Conservation (phyloP, 2,329 filamentous ascomycete species). For the Amauroascus niger region DNA sequence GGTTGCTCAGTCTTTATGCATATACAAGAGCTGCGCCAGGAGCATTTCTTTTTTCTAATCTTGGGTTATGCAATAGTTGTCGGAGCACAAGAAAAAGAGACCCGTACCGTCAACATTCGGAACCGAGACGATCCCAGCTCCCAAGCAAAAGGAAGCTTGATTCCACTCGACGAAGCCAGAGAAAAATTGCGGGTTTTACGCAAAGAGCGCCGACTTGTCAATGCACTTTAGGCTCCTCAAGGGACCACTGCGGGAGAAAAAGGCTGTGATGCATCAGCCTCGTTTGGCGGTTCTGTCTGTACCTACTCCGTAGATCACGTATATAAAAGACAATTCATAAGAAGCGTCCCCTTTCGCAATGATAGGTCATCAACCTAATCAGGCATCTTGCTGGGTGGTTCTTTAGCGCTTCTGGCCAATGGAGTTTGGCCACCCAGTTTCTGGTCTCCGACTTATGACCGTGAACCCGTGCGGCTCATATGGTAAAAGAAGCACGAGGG, state of each 20-base stretch:
- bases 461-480: too few species aligned
- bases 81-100: conserved; percentile 52
- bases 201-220: conserved; percentile 39
- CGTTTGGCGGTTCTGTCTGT: neutral
- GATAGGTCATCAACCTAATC: too few species aligned
- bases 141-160: conserved; percentile 52
- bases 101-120: conserved; percentile 52
- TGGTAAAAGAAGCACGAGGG: too few species aligned
- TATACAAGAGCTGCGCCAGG: conserved; percentile 14
- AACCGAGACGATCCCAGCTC: conserved; percentile 54
- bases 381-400: too few species aligned
- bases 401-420: too few species aligned
- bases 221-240: conserved; percentile 26
- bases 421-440: too few species aligned
- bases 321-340: neutral
- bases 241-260: neutral
- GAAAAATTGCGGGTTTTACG: conserved; percentile 42
- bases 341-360: neutral
- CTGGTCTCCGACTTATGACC: too few species aligned
- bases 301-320: neutral
- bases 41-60: conserved; percentile 4
- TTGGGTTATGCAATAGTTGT: conserved; percentile 43
- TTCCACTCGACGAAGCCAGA: conserved; percentile 51
- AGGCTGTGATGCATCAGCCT: neutral
- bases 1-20: neutral